Base-by-base conservation (phyloP, 2,329 filamentous ascomycete genomes). In the Beauveria pseudobassiana region DNA sequence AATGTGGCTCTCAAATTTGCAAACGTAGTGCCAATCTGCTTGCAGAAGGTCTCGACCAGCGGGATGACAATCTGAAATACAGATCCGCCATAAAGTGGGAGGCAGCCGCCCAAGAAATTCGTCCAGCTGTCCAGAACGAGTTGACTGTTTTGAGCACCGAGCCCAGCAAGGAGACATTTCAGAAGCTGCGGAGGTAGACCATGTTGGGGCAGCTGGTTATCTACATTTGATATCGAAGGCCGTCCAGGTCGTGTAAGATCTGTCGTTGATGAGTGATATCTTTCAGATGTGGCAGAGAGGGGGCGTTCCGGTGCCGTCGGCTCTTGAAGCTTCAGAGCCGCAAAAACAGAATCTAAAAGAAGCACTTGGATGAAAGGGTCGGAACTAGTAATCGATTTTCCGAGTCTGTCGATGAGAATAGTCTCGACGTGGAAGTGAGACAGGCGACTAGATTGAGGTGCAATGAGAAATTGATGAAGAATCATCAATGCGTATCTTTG, bases 61-160 rank as follows among this genome's bases (percentile, higher is more conserved):
- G 92, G 95, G 59, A 99, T 87, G 40, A 99, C 77, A 57, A 95
- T 89, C 70, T 96, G 90, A 71, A 97, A 97, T 51, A 97, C 91
- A 5, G 88, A 86, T 49, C 90, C 87, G 0, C 89, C 83, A 73
- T 96, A 96, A 16, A 96, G 80, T 0, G 93, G 91, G 34, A 99
- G 77, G 50, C 91, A 90, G 70, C 93, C 89, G 5, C 86, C 84
- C 8, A 99, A 80, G 67, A 99, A 93, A 34, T 84, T 81, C 10
- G 97, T 87, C 96, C 96, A 99, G 71, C 90, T 93, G 68, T 98
- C 93, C 42, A 99, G 78, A 6, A 96, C 87, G 9, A 86, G 80
- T 5, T 91, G 86, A 66, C 90, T 93, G 59, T 80, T 86, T 3
- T 82, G 72, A 3, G 91, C 90, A 60, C 89, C 86, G 55, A 99